Evolutionary conservation across 192 early-diverging fungal genomes (phyloP).

Genomic region (Coemansia sp.): DNA sequence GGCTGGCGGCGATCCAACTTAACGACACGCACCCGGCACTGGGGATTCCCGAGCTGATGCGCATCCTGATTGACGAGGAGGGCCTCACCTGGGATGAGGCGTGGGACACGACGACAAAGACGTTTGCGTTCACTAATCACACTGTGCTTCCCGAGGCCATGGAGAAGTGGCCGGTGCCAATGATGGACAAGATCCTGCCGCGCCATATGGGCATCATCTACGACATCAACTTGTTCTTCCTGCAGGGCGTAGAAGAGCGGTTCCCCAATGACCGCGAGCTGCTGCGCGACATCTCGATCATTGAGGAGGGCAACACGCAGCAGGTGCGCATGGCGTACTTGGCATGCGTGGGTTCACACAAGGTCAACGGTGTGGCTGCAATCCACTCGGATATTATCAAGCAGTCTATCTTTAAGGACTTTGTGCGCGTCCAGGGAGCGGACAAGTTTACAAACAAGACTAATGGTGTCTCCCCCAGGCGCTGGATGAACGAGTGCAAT

Average conservation of each 20-base stretch:
- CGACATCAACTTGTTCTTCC: conserved; percentile 98
- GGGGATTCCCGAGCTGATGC: conserved; percentile 89
- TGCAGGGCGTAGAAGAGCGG: conserved; percentile 87
- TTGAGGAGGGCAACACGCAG: conserved; percentile 91
- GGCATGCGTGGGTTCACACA: conserved; percentile 92
- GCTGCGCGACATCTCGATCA: conserved; percentile 86
- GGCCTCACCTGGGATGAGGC: conserved; percentile 90
- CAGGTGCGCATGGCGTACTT: conserved; percentile 97
- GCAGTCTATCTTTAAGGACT: conserved; percentile 84
- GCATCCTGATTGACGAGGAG: conserved; percentile 91
- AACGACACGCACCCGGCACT: conserved; percentile 98
- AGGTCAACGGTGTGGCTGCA: conserved; percentile 94
- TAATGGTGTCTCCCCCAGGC: conserved; percentile 95
- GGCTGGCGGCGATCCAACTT: conserved; percentile 94
- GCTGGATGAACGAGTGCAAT: conserved; percentile 97
- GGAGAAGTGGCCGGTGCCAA: conserved; percentile 96
- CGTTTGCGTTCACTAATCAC: conserved; percentile 98
- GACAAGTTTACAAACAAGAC: conserved; percentile 96
- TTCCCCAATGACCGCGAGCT: conserved; percentile 86
- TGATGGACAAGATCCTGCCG: conserved; percentile 89
- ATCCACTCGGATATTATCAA: conserved; percentile 82
- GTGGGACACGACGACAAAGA: conserved; percentile 85
- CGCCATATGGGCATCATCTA: conserved; percentile 99
- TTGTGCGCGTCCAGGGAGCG: conserved; percentile 81
- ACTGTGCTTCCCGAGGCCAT: conserved; percentile 98